Evolutionary conservation across 1,284 basidiomycete species (phyloP), one percentile per base, ranked within the genome.

Genomic region (Ganoderma boninense): DNA sequence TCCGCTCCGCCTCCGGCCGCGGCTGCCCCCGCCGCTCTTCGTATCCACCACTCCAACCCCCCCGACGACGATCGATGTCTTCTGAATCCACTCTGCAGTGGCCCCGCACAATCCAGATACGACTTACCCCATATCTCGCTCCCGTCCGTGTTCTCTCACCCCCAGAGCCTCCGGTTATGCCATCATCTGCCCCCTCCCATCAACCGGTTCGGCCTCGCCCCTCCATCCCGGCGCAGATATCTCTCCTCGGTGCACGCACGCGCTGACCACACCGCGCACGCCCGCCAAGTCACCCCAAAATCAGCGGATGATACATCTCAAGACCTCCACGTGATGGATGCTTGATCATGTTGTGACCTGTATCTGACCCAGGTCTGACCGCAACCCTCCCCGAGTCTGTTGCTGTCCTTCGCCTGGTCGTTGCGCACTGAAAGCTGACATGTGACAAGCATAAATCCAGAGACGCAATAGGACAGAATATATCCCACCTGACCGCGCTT

Each of bases 301-400:
- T 73, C 70, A 71, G 61, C 59, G 23, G 59, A 65, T 71, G 68
- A 73, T 69, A 69, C 66, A 73, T 73, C 66, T 63, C 66, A 64
- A 43, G 54, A n/a, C 18, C 23, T 59, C 70, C 68, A 52, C 68
- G 65, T 71, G 64, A 65, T 70, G 52, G 64, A 65, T 70, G 52
- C 64, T 59, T 57, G 32, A 65, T 49, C 64, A 20, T 43, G 43
- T 64, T 46, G 49, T 52, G 23, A 14, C 29, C 65, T 44, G 20
- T 62, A 18, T 40, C 38, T 10, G 49, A 35, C 29, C 65, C 54
- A 26, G 57, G 23, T 40, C 38, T 10, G 49, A 35, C 46, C 44
- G n/a, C 35, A 49, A 11, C 35, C 65, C 13, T 23, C 56, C 64
- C 29, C 61, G 29, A 18, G 38, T 38, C 6, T 10, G 38, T 38